Base-by-base conservation (phyloP, 2,329 filamentous ascomycete species). In the Rhynchosporium agropyri region DNA sequence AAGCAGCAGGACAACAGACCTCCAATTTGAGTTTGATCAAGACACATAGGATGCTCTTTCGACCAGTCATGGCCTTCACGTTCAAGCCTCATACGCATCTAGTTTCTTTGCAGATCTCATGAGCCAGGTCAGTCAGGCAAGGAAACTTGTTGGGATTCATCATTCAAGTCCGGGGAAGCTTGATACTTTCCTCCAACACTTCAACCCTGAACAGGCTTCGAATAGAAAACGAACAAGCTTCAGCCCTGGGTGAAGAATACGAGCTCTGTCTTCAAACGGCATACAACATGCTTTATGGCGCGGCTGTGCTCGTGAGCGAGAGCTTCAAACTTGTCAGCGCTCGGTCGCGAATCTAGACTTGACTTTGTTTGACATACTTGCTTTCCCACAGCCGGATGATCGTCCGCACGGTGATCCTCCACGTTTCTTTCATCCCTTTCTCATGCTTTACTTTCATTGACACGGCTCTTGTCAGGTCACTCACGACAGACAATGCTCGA, bases 401-500 rank as follows among this genome's bases (percentile, higher is more conserved):
- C 28, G 9, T 33, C 38, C 50, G 50, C 50, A 38, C 50, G 50
- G 50, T 7, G 26, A 31, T 53, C 50, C 2, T 38, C 50, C 50
- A 53, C 31, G 50, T 53, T 53, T 38, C 38, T 10, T 48, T 48
- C 51, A 54, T 54, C 51, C 51, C 51, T 54, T 54, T 54, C 51
- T 28, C 51, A 28, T 54, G 36, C 36, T 20, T 54, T 54, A 54
- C 20, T 33, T 38, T 15, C 13, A 4, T n/a, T 54, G n/a, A 3
- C 36, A 42, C n/a, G 5, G 10, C n/a, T 29, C 51, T 28, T 42
- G 20, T 54, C 51, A 40, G 40, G 51, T 6, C 20, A 36, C 6
- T 46, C n/a, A 46, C n/a, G 43, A 54, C 20, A 54, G 51, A 54
- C 51, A 54, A 42, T 28, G 51, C 51, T 54, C 51, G 51, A 54